Evolutionary conservation across 768 basidiomycete species (phyloP).

Genomic region (Lactarius hengduanensis): DNA sequence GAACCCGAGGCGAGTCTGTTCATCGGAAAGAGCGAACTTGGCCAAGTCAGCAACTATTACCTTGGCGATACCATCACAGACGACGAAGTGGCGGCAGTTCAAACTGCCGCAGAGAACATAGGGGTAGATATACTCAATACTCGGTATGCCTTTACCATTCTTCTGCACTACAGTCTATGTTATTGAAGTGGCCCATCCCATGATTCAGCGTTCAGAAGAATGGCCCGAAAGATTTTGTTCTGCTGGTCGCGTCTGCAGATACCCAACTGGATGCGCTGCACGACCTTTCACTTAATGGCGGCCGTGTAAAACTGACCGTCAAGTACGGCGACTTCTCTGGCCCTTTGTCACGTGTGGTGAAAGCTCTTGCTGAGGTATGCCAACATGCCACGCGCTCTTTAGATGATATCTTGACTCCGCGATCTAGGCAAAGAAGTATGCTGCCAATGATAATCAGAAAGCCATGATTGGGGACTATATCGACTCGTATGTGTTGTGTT

Average conservation of each 20-base stretch:
- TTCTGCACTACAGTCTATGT: not conserved
- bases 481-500: conserved; percentile 53
- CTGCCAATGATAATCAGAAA: conserved; percentile 68
- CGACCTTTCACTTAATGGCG: conserved; percentile 44
- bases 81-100: conserved; percentile 73
- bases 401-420: not conserved
- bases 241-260: conserved; percentile 72
- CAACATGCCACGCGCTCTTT: not conserved
- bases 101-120: conserved; percentile 70
- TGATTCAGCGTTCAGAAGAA: conserved; percentile 65
- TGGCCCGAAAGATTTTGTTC: conserved; percentile 55
- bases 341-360: conserved; percentile 51
- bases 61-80: conserved; percentile 71
- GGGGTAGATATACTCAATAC: conserved; percentile 81
- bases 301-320: conserved; percentile 54
- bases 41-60: conserved; percentile 86
- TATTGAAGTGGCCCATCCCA: not conserved
- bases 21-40: conserved; percentile 76
- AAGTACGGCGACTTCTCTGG: conserved; percentile 75
- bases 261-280: conserved; percentile 42
- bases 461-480: conserved; percentile 79
- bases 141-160: conserved; percentile 45
- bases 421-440: conserved; percentile 65
- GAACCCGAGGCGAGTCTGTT: conserved; percentile 64
- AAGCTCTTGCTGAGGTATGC: conserved; percentile 57